Percentiles rank a stretch among this genome's conserved stretches.
These are phyloP conservation scores for Candida piceae DNA, from an alignment of 805 yeast genomes.

Conservation along the genomic window DNA sequence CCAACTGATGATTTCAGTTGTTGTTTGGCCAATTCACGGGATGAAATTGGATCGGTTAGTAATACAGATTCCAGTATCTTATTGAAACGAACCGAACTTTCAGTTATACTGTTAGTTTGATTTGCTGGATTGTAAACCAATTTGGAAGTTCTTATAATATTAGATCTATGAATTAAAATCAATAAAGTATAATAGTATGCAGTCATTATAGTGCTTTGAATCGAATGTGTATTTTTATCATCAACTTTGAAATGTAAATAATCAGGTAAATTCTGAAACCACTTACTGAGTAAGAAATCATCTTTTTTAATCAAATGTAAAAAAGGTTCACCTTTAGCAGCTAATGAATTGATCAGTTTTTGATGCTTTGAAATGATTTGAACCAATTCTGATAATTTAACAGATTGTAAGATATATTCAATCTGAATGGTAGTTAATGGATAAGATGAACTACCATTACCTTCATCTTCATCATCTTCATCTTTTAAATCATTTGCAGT, in stretches of 20 bases:
- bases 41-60: too few relatives aligned
- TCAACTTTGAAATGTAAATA: slow-evolving; percentile 55
- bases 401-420: slow-evolving; percentile 53
- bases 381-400: slow-evolving; percentile 63
- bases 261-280: slow-evolving; percentile 64
- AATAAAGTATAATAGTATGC: slow-evolving; percentile 65
- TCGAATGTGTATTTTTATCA: slow-evolving; percentile 28
- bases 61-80: too few relatives aligned
- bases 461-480: slow-evolving; percentile 2
- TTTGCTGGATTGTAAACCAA: slow-evolving; percentile 37
- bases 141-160: slow-evolving; percentile 38
- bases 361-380: slow-evolving; percentile 66
- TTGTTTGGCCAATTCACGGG: slow-evolving; percentile 30
- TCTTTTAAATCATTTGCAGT: slow-evolving; percentile 60
- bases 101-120: slow-evolving; percentile 5
- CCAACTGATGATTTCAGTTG: too few relatives aligned
- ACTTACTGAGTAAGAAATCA: slow-evolving; percentile 67
- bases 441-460: background rate
- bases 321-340: slow-evolving; percentile 38
- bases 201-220: slow-evolving; percentile 53
- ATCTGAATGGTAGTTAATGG: slow-evolving; percentile 31
- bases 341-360: slow-evolving; percentile 26
- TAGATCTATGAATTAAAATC: slow-evolving; percentile 63
- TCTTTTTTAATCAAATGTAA: slow-evolving; percentile 64
- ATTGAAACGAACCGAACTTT: too few relatives aligned